phyloP scores from a whole-genome alignment of 805 yeast genomes.

The Clavispora vitiphila region DNA sequence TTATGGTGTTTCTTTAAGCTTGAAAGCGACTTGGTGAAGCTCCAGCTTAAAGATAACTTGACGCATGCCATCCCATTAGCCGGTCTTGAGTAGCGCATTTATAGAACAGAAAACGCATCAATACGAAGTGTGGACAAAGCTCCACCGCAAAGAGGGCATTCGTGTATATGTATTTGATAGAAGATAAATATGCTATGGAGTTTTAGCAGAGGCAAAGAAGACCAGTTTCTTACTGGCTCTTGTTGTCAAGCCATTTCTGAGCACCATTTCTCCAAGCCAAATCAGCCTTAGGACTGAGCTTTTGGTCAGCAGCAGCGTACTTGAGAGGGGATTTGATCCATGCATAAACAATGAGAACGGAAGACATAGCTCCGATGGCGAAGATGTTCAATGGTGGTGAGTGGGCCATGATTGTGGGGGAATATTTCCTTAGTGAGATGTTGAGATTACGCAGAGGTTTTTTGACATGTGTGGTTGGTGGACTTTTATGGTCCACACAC shows the following conservation, averaged over 20 bases:
- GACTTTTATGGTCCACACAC: slow-evolving; percentile 9
- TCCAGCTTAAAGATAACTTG: slow-evolving; percentile 16
- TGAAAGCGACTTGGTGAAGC: slow-evolving; percentile 63
- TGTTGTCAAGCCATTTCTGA: slow-evolving; percentile 37
- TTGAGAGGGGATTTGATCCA: slow-evolving; percentile 39
- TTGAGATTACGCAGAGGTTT: slow-evolving; percentile 5
- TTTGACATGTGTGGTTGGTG: slow-evolving; percentile 14
- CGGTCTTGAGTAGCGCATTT: slow-evolving; percentile 1
- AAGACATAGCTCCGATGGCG: slow-evolving; percentile 40
- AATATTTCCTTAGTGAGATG: slow-evolving; percentile 4
- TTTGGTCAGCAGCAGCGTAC: slow-evolving; percentile 36
- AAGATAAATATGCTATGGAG: background rate
- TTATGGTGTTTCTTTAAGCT: slow-evolving; percentile 83
- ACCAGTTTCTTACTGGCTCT: slow-evolving; percentile 1
- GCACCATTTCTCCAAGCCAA: slow-evolving; percentile 45
- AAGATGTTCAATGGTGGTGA: slow-evolving; percentile 37
- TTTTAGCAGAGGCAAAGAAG: background rate
- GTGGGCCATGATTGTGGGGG: slow-evolving; percentile 20
- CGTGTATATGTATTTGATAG: background rate
- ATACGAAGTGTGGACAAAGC: too few species aligned
- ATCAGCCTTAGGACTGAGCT: slow-evolving; percentile 44
- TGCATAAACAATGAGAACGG: slow-evolving; percentile 33
- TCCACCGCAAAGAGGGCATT: too few species aligned
- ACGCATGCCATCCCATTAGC: slow-evolving; percentile 13
- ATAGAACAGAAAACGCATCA: too few species aligned